phyloP scores from a whole-genome alignment of 2,329 filamentous ascomycete genomes.

The Fusarium nanum region DNA sequence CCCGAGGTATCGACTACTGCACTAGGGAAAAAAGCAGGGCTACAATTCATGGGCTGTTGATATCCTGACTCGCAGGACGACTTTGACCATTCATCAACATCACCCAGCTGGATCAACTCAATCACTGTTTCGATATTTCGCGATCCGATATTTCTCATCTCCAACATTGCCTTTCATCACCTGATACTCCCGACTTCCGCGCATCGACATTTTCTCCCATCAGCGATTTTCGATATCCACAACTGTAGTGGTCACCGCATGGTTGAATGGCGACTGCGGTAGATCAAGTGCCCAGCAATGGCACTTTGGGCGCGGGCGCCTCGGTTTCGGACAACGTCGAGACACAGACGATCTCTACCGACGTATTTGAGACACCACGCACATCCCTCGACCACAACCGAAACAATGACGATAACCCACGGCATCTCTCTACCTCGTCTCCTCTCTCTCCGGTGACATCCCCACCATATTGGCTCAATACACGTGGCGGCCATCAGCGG shows the following conservation, averaged over 20 bases:
- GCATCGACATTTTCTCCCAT: neutral
- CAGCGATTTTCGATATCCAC: neutral
- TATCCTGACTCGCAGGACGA: conserved; percentile 23
- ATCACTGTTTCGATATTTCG: neutral
- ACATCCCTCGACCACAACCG: conserved; percentile 42
- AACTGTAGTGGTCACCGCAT: conserved; percentile 35
- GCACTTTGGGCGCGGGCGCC: conserved; percentile 37
- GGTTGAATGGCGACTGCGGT: conserved; percentile 52
- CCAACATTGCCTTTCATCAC: neutral
- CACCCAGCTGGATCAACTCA: conserved; percentile 13
- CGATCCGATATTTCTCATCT: neutral
- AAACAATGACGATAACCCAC: conserved; percentile 23
- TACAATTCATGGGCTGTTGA: conserved; percentile 21
- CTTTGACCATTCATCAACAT: conserved; percentile 22
- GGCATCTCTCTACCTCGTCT: conserved; percentile 40
- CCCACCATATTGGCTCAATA: conserved; percentile 60
- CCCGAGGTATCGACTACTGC: conserved; percentile 7
- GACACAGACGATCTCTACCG: conserved; percentile 33
- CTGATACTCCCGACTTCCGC: neutral
- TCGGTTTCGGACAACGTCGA: conserved; percentile 33
- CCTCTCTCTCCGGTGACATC: conserved; percentile 49
- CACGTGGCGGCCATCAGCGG: conserved; percentile 51
- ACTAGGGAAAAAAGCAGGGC: conserved; percentile 15
- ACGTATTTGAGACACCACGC: conserved; percentile 46
- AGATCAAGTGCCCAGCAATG: conserved; percentile 43